Evolutionary conservation across 495 filamentous ascomycete species (phyloP).

Genomic region (Lophium mytilinum): DNA sequence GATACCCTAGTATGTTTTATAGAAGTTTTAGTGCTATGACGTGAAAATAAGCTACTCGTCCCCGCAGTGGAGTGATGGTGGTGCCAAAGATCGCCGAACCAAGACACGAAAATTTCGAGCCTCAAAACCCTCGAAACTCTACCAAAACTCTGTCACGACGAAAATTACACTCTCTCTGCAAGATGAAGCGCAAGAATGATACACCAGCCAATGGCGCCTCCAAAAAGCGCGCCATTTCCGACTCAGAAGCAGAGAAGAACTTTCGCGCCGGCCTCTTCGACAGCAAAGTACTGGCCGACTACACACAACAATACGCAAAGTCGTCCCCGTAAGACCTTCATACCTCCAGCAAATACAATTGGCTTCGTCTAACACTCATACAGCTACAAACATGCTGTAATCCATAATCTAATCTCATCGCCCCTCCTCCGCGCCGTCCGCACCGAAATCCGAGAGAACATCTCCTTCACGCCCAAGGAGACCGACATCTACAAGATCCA

Average conservation of each 20-base stretch:
- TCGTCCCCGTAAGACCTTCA: conserved; percentile 17
- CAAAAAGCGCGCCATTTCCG: conserved; percentile 48
- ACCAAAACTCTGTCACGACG: background rate
- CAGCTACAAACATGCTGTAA: conserved; percentile 86
- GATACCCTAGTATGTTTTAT: no score
- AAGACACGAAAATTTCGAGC: conserved; percentile 11
- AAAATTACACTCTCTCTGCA: background rate
- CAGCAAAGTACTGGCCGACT: conserved; percentile 12
- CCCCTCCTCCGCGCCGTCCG: conserved; percentile 78
- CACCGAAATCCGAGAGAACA: conserved; percentile 74
- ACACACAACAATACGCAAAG: conserved; percentile 19
- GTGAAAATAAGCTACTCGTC: background rate
- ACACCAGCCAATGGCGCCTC: conserved; percentile 37
- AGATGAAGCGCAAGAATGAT: conserved; percentile 52
- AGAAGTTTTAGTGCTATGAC: no score
- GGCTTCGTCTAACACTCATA: background rate
- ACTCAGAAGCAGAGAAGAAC: conserved; percentile 37
- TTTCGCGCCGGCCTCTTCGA: conserved; percentile 51
- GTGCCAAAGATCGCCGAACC: background rate
- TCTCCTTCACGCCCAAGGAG: conserved; percentile 96
- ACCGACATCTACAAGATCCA: conserved; percentile 99
- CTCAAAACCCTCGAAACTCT: conserved; percentile 1
- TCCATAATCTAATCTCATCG: conserved; percentile 67
- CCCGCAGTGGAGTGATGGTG: background rate
- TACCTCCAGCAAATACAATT: background rate